These are phyloP conservation scores for Xylariaceae sp. DNA, from an alignment of 2,329 filamentous ascomycete species.

Conservation along the genomic window DNA sequence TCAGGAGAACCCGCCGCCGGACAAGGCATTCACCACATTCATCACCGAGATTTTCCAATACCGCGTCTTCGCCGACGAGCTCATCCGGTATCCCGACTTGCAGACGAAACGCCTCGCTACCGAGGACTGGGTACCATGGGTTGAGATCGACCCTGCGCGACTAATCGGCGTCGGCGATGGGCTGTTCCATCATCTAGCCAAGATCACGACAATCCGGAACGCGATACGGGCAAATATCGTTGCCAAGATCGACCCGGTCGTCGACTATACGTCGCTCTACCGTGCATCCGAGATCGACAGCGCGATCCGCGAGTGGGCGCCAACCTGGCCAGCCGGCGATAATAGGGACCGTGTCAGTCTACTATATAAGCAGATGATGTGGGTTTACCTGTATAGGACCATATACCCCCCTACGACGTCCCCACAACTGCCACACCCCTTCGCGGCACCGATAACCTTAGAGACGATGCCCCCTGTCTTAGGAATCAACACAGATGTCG, in stretches of 20 bases:
- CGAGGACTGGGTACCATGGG: slow-evolving; percentile 42
- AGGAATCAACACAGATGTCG: not conserved
- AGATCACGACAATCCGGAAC: slow-evolving; percentile 74
- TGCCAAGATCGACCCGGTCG: slow-evolving; percentile 58
- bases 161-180: slow-evolving; percentile 79
- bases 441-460: slow-evolving; percentile 17
- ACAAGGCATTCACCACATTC: slow-evolving; percentile 61
- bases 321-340: slow-evolving; percentile 55
- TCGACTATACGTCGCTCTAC: slow-evolving; percentile 69
- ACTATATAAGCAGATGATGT: slow-evolving; percentile 63
- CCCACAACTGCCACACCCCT: slow-evolving; percentile 19
- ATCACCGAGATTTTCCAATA: slow-evolving; percentile 82
- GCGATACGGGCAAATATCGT: slow-evolving; percentile 65
- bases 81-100: slow-evolving; percentile 48
- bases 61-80: slow-evolving; percentile 64
- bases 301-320: slow-evolving; percentile 70
- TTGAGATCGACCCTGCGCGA: slow-evolving; percentile 46
- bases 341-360: slow-evolving; percentile 53
- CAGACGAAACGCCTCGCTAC: slow-evolving; percentile 38
- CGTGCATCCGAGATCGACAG: slow-evolving; percentile 72
- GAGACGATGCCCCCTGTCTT: slow-evolving; percentile 32
- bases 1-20: slow-evolving; percentile 53
- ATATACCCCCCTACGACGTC: slow-evolving; percentile 50
- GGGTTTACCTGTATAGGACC: slow-evolving; percentile 60
- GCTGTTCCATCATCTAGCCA: slow-evolving; percentile 71